Base-by-base conservation (phyloP, 2,329 filamentous ascomycete genomes). In the Ophidiomyces ophidiicola region DNA sequence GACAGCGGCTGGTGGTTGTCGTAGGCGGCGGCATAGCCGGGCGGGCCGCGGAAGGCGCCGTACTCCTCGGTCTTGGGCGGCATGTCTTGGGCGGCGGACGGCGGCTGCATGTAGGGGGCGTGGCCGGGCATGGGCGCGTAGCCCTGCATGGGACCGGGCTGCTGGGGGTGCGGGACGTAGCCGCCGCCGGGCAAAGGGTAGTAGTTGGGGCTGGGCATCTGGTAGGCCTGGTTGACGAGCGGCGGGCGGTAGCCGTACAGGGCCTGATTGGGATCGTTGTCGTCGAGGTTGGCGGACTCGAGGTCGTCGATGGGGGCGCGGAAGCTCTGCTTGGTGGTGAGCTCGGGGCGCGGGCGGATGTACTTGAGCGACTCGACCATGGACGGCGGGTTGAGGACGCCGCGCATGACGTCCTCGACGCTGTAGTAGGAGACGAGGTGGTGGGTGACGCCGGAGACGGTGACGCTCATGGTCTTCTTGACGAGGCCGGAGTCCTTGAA, bases 381-480 rank as follows among this genome's bases (percentile, higher is more conserved):
- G 1, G 68, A 61, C 1, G 82, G 82, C 0, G 72, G 70, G 19
- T 56, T 63, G 7, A 88, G 66, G 11, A 56, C 60, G n/a, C 71
- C 67, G 32, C 67, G 64, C 49, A 76, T 69, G n/a, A 86, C 81
- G 54, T 94, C 85, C 4, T 83, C 76, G 7, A 88, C 70, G 30
- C 68, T 83, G 64, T 94, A 94, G 57, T 94, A 94, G 11, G 81
- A 87, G 28, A 94, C 85, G 36, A 94, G 64, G 52, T 93, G 86
- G 53, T 93, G 86, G 2, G 76, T 78, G 2, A 86, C 72, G 2
- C 80, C 80, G 18, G 79, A 71, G 36, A 80, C 76, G 2, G 72
- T 76, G 26, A 94, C 75, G 50, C 80, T 88, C 60, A 94, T 86
- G 0, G 86, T 94, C 67, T 94, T 94, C 70, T 94, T 94, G 46